Percentiles rank a stretch among this genome's conserved stretches.
phyloP scores from a whole-genome alignment of 331 rosid genomes.

The Erythrophleum ivorense region DNA sequence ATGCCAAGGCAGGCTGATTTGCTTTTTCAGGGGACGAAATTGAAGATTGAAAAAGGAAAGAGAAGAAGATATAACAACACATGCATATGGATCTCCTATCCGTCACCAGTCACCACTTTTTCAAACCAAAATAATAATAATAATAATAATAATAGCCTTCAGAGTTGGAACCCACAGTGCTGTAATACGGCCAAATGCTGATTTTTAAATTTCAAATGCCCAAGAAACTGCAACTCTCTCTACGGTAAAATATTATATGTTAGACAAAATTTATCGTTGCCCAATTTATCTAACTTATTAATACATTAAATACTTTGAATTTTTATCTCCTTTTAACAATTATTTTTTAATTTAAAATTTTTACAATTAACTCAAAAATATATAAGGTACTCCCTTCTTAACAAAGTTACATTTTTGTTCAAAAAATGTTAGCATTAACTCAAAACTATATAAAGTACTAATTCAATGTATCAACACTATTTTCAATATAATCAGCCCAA shows the following conservation, averaged over 20 bases:
- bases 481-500: no score
- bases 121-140: neutral
- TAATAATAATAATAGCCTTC: neutral
- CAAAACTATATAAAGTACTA: no score
- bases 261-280: no score
- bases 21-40: slow-evolving; percentile 11
- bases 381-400: neutral
- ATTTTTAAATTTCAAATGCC: slow-evolving; percentile 25
- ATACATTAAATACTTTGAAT: no score
- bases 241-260: neutral
- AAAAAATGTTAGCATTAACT: no score
- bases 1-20: slow-evolving; percentile 12
- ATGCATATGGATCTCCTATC: neutral
- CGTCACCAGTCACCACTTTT: neutral
- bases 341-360: no score
- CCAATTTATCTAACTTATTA: no score
- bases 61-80: neutral
- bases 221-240: neutral
- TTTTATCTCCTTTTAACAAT: no score
- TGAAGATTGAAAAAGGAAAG: neutral
- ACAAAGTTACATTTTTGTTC: no score
- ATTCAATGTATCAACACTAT: no score
- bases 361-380: no score
- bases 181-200: neutral
- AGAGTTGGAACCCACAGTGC: neutral